A percentile compares a stretch with the other conserved stretches of the same genome.
These are phyloP conservation scores for Trichosanthes cucumerina DNA, from an alignment of 306 rosid species.

Conservation along the genomic window DNA sequence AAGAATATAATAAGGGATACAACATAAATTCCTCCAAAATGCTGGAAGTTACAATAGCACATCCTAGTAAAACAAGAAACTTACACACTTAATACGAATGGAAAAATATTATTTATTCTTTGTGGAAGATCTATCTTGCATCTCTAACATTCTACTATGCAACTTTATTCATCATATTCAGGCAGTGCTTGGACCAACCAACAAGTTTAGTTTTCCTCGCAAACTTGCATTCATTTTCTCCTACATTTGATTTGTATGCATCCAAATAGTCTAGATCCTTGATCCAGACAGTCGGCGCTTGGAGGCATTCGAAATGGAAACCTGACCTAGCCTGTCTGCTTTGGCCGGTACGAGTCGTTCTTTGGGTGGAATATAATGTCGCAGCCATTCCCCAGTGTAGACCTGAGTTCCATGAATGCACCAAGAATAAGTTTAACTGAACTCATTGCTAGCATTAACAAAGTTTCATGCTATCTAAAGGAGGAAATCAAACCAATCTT, in stretches of 20 bases:
- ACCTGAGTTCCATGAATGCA: constrained; percentile 37
- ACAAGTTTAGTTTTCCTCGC: not conserved
- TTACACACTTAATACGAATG: not conserved
- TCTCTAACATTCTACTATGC: not conserved
- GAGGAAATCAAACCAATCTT: not conserved
- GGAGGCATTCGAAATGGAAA: constrained; percentile 72
- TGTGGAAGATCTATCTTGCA: not conserved
- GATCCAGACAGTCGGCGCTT: constrained; percentile 69
- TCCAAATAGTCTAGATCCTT: constrained; percentile 26
- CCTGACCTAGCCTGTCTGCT: constrained; percentile 58
- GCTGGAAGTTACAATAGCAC: not conserved
- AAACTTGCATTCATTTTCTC: not conserved
- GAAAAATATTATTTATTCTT: not conserved
- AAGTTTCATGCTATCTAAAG: not conserved
- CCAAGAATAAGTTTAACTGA: not conserved
- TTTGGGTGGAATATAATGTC: constrained; percentile 46
- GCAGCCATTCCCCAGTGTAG: constrained; percentile 71
- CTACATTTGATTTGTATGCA: not conserved
- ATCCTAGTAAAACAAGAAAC: not conserved
- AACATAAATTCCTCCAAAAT: not conserved
- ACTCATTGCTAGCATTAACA: not conserved
- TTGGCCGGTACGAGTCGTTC: constrained; percentile 32
- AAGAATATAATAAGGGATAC: not conserved
- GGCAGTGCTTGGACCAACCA: not conserved
- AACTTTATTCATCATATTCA: not conserved